Percentiles rank a stretch among this genome's conserved stretches.
These are phyloP conservation scores for Fusarium sacchari DNA, from an alignment of 2,329 filamentous ascomycete species.

Conservation along the genomic window DNA sequence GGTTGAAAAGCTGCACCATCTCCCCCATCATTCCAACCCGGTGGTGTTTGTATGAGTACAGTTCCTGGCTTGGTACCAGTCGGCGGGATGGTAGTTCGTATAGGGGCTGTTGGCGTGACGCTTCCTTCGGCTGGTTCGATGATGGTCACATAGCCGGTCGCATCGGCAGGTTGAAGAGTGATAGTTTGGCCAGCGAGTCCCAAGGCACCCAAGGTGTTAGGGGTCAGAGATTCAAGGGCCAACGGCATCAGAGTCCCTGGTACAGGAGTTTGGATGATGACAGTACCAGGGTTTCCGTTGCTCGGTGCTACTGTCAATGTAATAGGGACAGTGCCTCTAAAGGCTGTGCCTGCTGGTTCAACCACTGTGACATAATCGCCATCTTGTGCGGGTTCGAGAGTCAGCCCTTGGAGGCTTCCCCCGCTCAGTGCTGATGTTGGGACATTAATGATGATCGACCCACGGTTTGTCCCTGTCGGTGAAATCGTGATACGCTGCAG, in stretches of 20 bases:
- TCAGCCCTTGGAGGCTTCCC: not conserved
- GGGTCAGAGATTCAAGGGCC: not conserved
- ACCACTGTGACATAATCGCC: slow-evolving; percentile 31
- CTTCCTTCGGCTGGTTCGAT: slow-evolving; percentile 31
- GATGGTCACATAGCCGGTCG: slow-evolving; percentile 29
- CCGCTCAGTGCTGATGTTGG: not conserved
- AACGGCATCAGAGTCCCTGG: not conserved
- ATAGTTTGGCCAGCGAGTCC: slow-evolving; percentile 12
- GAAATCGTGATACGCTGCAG: slow-evolving; percentile 19
- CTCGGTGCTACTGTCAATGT: slow-evolving; percentile 23
- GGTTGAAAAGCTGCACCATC: not conserved
- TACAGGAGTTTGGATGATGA: slow-evolving; percentile 34
- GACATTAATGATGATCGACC: slow-evolving; percentile 32
- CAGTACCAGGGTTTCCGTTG: slow-evolving; percentile 21
- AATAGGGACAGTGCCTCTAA: slow-evolving; percentile 2
- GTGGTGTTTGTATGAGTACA: slow-evolving; percentile 34
- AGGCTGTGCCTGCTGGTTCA: slow-evolving; percentile 8
- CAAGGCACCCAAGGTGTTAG: not conserved
- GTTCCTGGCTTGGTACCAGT: slow-evolving; percentile 37
- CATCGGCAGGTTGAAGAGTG: slow-evolving; percentile 20
- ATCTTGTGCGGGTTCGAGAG: slow-evolving; percentile 7
- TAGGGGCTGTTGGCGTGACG: slow-evolving; percentile 16
- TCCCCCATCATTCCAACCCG: not conserved
- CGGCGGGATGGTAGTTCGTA: slow-evolving; percentile 27
- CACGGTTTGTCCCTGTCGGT: slow-evolving; percentile 30